Base-by-base conservation (phyloP, 2,329 filamentous ascomycete genomes). In the Hypoxylon sp. region DNA sequence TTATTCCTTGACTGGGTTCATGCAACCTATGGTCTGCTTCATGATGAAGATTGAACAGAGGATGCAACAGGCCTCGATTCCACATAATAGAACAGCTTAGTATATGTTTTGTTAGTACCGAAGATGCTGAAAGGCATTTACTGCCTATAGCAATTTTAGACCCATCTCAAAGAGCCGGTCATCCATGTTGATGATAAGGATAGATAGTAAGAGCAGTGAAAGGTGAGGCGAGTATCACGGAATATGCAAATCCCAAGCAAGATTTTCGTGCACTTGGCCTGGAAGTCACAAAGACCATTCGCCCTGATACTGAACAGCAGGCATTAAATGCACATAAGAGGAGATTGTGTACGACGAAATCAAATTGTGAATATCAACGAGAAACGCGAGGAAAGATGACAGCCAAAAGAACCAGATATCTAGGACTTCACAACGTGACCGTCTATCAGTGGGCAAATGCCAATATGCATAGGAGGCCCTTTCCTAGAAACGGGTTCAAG, bases 1-100 rank as follows among this genome's bases (percentile, higher is more conserved):
- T 14, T 70, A 11, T 68, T 70, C 50, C 23, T 67, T 3, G 37
- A 55, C 11, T 68, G 65, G 68, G 32, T 69, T 19, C 30, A 51
- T 7, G 46, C 34, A 19, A 60, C 58, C 7, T 41, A 54, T 51
- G 54, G 52, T 46, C 59, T 63, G 14, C 30, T 30, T 53, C 25
- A 30, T 34, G 19, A 12, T 16, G 29, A 23, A 19, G 25, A 37
- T 43, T n/a, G 16, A 32, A n/a, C 25, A 21, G 14, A 30, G 47
- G 41, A 55, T 14, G 46, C 27, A 27, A 32, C 19, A 46, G 19
- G 14, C 6, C n/a, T 29, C 1, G 14, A 9, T 47, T 16, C n/a
- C 14, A 9, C 16, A 11, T 14, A 16, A 9, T 41, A 4, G 14
- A 5, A 34, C 14, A 34, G 5, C 14, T 14, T 14, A 5, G 12